Evolutionary conservation across 352 stramenopile species (phyloP), one percentile per base, ranked within the genome.

Genomic region (Globisporangium okanoganense): DNA sequence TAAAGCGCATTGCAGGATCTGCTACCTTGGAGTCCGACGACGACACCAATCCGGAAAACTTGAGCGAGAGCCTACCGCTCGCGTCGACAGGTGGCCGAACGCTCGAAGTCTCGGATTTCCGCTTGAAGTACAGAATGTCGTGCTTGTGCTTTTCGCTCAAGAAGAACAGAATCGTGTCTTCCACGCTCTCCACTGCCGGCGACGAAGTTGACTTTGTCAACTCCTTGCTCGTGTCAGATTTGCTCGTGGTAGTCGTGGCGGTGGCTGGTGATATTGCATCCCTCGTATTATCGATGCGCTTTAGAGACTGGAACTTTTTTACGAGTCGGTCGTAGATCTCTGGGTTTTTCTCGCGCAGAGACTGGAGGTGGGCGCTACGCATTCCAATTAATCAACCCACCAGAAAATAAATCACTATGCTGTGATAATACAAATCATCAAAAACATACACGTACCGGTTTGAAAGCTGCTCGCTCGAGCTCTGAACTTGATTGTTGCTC

Each of bases 121-220:
- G 69, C 56, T 76, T 74, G 49, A 90, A 89, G 52, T 89, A 89
- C n/a, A 90, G 59, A 9, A 92, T 61, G 48, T 92, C 79, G 50
- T 71, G 73, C n/a, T 68, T 76, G 66, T 90, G 79, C 56, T 88
- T 92, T 43, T 82, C 75, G 20, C 75, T 63, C 57, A 92, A 48
- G 44, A 92, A 92, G 50, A 86, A 87, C 35, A 92, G 38, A 12
- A 92, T 77, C 0, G 82, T 79, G 29, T 90, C 80, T 63, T 92
- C 82, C 27, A 60, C 49, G 29, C 18, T 55, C n/a, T 55, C 49
- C 5, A 55, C 33, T 16, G 48, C 10, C 29, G 18, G 12, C 14
- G 18, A 24, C 20, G 49, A 33, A 36, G 25, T 14, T 16, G 47
- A 7, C 24, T 3, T 8, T 13, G 29, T 18, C 10, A 24, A 8